phyloP scores from a whole-genome alignment of 257 asterid genomes.

The Orobanche coerulescens region DNA sequence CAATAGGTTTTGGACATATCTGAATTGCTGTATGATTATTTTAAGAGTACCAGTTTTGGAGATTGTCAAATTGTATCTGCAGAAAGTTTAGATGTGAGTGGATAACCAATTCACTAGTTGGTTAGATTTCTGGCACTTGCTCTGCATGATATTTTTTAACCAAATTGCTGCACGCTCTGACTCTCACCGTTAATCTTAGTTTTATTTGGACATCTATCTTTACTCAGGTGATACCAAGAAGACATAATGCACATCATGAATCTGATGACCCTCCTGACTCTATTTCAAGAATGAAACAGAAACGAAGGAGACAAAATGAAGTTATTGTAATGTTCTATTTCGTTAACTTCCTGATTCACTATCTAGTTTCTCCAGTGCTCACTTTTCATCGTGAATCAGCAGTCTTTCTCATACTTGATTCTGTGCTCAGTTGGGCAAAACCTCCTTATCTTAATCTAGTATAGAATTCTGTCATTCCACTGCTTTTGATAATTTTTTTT shows the following conservation, averaged over 20 bases:
- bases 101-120: constrained; percentile 12
- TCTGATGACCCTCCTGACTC: constrained; percentile 24
- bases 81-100: constrained; percentile 42
- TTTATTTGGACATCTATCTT: constrained; percentile 15
- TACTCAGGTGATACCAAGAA: constrained; percentile 34
- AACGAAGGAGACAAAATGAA: constrained; percentile 32
- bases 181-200: constrained; percentile 10
- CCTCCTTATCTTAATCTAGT: constrained; percentile 9
- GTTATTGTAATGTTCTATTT: constrained; percentile 36
- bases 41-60: constrained; percentile 37
- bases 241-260: constrained; percentile 28
- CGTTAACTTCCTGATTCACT: constrained; percentile 13
- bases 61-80: constrained; percentile 36
- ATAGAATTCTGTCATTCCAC: constrained; percentile 5
- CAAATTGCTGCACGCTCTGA: neutral
- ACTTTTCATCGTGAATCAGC: constrained; percentile 9
- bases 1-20: constrained; percentile 68
- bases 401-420: constrained; percentile 13
- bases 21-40: constrained; percentile 44
- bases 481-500: constrained; percentile 19
- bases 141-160: constrained; percentile 2
- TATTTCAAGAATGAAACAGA: constrained; percentile 26
- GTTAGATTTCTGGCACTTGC: constrained; percentile 15
- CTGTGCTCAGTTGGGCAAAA: neutral
- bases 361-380: neutral